Percentiles rank a stretch among this genome's conserved stretches.
Conservation (phyloP, 2,329 filamentous ascomycete genomes). For the Monosporascus sp. region DNA sequence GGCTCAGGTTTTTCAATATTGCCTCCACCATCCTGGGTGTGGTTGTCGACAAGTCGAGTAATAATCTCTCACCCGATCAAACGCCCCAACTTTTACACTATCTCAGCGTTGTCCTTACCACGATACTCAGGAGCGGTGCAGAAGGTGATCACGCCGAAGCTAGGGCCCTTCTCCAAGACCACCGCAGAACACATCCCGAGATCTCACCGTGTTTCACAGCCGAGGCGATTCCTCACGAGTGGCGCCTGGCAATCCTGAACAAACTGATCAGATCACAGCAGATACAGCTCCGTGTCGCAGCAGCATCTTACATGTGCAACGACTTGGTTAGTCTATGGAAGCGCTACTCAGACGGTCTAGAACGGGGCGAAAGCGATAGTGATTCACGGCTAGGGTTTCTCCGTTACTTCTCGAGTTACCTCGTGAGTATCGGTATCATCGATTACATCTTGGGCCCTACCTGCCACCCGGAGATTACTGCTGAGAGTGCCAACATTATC, state of each 20-base stretch:
- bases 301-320: slow-evolving; percentile 66
- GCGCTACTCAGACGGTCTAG: slow-evolving; percentile 41
- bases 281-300: slow-evolving; percentile 83
- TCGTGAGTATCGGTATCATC: slow-evolving; percentile 66
- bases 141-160: slow-evolving; percentile 31
- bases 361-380: slow-evolving; percentile 29
- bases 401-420: slow-evolving; percentile 61
- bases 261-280: slow-evolving; percentile 76
- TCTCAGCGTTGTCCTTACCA: slow-evolving; percentile 34
- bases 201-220: slow-evolving; percentile 34
- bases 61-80: slow-evolving; percentile 42
- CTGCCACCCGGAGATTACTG: slow-evolving; percentile 86
- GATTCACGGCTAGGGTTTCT: slow-evolving; percentile 41
- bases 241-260: slow-evolving; percentile 64
- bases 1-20: slow-evolving; percentile 37
- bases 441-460: slow-evolving; percentile 86
- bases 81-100: slow-evolving; percentile 32
- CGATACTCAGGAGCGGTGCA: slow-evolving; percentile 34
- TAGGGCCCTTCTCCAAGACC: slow-evolving; percentile 25
- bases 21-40: slow-evolving; percentile 37
- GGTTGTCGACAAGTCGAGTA: slow-evolving; percentile 52
- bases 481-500: slow-evolving; percentile 75
- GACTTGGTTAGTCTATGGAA: slow-evolving; percentile 66
- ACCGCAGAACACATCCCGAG: slow-evolving; percentile 30
- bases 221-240: slow-evolving; percentile 54